phyloP scores from a whole-genome alignment of 345 rosid species.

The Luvunga scandens region DNA sequence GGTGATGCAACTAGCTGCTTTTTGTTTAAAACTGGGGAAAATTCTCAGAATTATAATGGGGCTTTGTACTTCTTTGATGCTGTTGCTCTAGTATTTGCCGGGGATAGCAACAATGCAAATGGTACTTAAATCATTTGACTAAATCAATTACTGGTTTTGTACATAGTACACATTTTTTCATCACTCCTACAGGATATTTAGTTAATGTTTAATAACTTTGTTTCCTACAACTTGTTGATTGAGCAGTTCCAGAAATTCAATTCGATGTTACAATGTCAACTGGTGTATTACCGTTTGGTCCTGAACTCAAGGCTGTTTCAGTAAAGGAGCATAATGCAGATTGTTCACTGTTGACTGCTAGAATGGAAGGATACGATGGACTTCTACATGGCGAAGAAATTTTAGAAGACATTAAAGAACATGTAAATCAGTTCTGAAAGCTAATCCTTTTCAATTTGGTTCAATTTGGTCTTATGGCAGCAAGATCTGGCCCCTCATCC shows the following conservation, averaged over 20 bases:
- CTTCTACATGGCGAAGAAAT: conserved; percentile 24
- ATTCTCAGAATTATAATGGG: background rate
- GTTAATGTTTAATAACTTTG: too few species aligned
- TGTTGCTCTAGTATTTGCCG: conserved; percentile 45
- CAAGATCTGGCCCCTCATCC: background rate
- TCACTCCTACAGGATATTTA: too few species aligned
- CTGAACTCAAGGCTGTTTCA: conserved; percentile 27
- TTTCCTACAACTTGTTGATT: background rate
- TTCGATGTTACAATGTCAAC: conserved; percentile 33
- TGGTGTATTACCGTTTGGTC: conserved; percentile 46
- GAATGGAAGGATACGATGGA: conserved; percentile 16
- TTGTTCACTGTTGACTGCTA: conserved; percentile 31
- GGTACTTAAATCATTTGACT: conserved; percentile 17
- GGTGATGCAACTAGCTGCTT: conserved; percentile 40
- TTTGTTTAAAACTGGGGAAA: conserved; percentile 15
- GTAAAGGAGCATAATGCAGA: conserved; percentile 17
- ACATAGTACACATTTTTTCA: too few species aligned
- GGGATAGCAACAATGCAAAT: conserved; percentile 27
- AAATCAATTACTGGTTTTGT: background rate
- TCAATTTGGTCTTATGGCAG: background rate
- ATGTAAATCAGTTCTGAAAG: background rate
- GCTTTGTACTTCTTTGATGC: conserved; percentile 23
- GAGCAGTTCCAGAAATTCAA: conserved; percentile 28
- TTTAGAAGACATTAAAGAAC: conserved; percentile 19
- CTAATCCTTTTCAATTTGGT: background rate